phyloP scores from a whole-genome alignment of 1,139 yeast genomes.

The Arxiozyma slooffiae region DNA sequence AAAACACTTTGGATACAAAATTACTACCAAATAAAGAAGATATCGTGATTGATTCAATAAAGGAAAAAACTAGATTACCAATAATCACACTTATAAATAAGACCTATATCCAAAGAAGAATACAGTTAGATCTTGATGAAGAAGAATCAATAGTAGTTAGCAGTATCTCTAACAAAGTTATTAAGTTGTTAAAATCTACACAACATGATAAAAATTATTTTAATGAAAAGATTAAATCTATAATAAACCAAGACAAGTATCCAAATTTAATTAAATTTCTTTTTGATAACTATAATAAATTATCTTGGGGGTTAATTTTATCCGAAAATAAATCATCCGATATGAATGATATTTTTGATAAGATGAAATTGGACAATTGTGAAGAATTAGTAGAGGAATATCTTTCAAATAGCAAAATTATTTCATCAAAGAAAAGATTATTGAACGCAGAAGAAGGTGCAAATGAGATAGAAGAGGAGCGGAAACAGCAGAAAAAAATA shows the following conservation, averaged over 20 bases:
- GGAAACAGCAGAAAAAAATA: slow-evolving; percentile 5
- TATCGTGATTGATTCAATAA: slow-evolving; percentile 4
- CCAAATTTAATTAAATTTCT: slow-evolving; percentile 41
- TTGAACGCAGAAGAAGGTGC: slow-evolving; percentile 10
- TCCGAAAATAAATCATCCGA: slow-evolving; percentile 34
- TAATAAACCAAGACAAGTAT: slow-evolving; percentile 41
- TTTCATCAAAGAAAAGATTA: slow-evolving; percentile 19
- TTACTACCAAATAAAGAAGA: slow-evolving; percentile 4
- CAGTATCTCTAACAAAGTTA: slow-evolving; percentile 14
- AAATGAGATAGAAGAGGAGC: not conserved
- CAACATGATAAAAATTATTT: slow-evolving; percentile 36
- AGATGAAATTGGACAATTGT: slow-evolving; percentile 32
- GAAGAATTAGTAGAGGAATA: slow-evolving; percentile 31
- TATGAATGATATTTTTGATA: slow-evolving; percentile 27
- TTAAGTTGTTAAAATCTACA: slow-evolving; percentile 32
- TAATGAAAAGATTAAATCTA: slow-evolving; percentile 43
- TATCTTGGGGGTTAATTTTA: slow-evolving; percentile 41
- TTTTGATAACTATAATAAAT: slow-evolving; percentile 38
- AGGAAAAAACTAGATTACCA: slow-evolving; percentile 4
- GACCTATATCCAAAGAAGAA: slow-evolving; percentile 41
- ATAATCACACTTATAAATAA: slow-evolving; percentile 38
- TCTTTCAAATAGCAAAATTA: slow-evolving; percentile 11
- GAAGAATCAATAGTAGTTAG: slow-evolving; percentile 8
- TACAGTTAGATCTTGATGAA: slow-evolving; percentile 8
- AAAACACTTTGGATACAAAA: not conserved